Evolutionary conservation across 257 asterid species (phyloP).

Genomic region (Scutellaria galericulata): DNA sequence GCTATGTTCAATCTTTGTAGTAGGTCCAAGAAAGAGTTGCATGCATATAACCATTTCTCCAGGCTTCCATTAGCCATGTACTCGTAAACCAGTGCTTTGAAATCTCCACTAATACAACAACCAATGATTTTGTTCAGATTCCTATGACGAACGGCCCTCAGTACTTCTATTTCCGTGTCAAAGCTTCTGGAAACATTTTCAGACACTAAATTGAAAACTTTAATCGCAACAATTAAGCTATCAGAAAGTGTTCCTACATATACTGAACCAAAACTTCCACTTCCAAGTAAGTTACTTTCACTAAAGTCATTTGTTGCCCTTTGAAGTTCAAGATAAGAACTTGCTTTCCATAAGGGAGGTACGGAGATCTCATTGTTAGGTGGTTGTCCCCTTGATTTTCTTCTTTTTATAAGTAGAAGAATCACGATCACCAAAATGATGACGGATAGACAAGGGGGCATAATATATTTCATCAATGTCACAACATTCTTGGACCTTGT

Average conservation of each 20-base stretch:
- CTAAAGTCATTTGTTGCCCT: conserved; percentile 49
- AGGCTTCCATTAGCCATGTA: conserved; percentile 50
- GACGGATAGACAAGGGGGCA: conserved; percentile 14
- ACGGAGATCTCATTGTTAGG: conserved; percentile 1
- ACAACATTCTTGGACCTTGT: neutral
- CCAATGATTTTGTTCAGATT: conserved; percentile 48
- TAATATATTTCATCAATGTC: conserved; percentile 19
- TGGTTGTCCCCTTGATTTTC: neutral
- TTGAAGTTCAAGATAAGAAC: conserved; percentile 48
- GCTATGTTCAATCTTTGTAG: conserved; percentile 33
- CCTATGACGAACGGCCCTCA: conserved; percentile 50
- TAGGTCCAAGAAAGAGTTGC: neutral
- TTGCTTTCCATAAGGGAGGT: conserved; percentile 34
- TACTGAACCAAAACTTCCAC: conserved; percentile 59
- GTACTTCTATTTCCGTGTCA: conserved; percentile 41
- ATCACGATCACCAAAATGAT: conserved; percentile 21
- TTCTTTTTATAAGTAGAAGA: conserved; percentile 26
- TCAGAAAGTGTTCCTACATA: conserved; percentile 46
- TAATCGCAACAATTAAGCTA: conserved; percentile 46
- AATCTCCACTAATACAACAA: conserved; percentile 38
- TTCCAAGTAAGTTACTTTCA: conserved; percentile 51
- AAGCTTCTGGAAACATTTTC: conserved; percentile 44
- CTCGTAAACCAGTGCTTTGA: conserved; percentile 44
- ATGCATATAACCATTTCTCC: conserved; percentile 19
- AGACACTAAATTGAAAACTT: conserved; percentile 43